phyloP scores from a whole-genome alignment of 345 rosid genomes.

The Noccaea caerulescens region DNA sequence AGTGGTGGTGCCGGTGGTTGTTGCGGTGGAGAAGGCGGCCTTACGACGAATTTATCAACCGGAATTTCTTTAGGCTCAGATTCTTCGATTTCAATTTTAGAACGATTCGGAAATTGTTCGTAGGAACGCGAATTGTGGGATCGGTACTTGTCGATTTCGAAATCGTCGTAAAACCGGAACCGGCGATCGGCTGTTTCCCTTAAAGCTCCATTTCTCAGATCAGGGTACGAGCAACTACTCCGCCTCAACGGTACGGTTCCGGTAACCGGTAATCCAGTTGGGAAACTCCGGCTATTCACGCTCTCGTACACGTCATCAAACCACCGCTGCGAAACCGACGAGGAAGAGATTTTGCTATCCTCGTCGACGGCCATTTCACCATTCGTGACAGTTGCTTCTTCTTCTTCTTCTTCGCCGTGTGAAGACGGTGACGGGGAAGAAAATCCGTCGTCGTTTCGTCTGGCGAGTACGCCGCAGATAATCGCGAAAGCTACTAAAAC shows the following conservation, averaged over 20 bases:
- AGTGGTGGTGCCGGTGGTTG: conserved; percentile 41
- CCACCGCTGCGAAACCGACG: conserved; percentile 48
- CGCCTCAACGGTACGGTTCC: conserved; percentile 59
- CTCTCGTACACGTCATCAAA: conserved; percentile 47
- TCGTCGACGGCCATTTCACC: conserved; percentile 17
- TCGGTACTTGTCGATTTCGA: conserved; percentile 52
- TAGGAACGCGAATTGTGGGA: conserved; percentile 23
- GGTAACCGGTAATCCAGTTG: conserved; percentile 38
- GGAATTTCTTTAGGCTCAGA: conserved; percentile 57
- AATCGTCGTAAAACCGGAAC: conserved; percentile 75
- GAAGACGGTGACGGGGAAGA: conserved; percentile 1
- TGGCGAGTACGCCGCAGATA: conserved; percentile 72
- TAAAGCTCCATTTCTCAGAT: conserved; percentile 57
- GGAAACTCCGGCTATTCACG: conserved; percentile 18
- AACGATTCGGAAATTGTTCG: conserved; percentile 38
- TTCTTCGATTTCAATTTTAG: conserved; percentile 45
- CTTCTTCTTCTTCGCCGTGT: conserved; percentile 9
- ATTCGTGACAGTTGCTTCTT: conserved; percentile 17
- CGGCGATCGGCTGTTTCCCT: conserved; percentile 53
- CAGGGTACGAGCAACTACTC: conserved; percentile 79
- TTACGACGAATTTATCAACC: conserved; percentile 61
- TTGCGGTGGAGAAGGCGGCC: conserved; percentile 40
- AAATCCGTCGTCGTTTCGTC: conserved; percentile 57
- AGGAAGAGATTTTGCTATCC: conserved; percentile 13
- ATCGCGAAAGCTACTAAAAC: conserved; percentile 69